phyloP scores from a whole-genome alignment of 768 basidiomycete genomes.

The Hericium coralloides region DNA sequence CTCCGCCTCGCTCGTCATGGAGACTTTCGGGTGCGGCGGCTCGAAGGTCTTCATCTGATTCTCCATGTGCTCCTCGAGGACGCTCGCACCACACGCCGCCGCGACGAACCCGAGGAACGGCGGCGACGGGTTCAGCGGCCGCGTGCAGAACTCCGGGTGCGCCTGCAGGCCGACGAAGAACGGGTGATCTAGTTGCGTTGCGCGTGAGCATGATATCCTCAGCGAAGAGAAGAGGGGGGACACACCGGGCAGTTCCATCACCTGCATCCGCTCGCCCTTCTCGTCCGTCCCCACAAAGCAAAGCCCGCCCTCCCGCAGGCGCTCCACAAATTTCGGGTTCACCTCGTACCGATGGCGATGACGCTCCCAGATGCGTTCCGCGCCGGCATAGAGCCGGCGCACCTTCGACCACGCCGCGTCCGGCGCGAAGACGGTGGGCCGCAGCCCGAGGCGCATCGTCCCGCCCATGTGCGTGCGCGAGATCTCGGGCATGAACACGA shows the following conservation, averaged over 20 bases:
- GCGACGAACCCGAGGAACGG: constrained; percentile 95
- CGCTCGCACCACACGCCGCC: constrained; percentile 47
- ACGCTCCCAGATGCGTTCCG: constrained; percentile 84
- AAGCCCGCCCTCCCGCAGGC: constrained; percentile 64
- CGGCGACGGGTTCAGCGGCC: constrained; percentile 94
- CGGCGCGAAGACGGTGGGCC: constrained; percentile 86
- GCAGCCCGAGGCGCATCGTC: constrained; percentile 98
- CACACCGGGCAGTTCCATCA: constrained; percentile 77
- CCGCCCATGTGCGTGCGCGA: constrained; percentile 98
- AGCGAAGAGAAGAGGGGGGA: constrained; percentile 8
- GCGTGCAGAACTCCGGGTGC: constrained; percentile 97
- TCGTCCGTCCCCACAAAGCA: constrained; percentile 86
- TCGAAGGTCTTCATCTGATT: constrained; percentile 51
- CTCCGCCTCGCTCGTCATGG: constrained; percentile 64
- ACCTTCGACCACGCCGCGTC: constrained; percentile 67
- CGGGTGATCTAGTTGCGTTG: constrained; percentile 62
- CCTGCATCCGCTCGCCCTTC: constrained; percentile 95
- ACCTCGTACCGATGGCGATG: constrained; percentile 97
- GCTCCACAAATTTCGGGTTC: constrained; percentile 78
- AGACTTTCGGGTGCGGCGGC: constrained; percentile 67
- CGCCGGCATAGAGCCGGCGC: constrained; percentile 77
- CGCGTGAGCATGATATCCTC: not conserved
- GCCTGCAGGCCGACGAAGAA: constrained; percentile 93
- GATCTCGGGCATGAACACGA: constrained; percentile 99
- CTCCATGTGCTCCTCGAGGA: constrained; percentile 65